Conservation (phyloP, 2,329 filamentous ascomycete genomes). For the Microsporum canis region DNA sequence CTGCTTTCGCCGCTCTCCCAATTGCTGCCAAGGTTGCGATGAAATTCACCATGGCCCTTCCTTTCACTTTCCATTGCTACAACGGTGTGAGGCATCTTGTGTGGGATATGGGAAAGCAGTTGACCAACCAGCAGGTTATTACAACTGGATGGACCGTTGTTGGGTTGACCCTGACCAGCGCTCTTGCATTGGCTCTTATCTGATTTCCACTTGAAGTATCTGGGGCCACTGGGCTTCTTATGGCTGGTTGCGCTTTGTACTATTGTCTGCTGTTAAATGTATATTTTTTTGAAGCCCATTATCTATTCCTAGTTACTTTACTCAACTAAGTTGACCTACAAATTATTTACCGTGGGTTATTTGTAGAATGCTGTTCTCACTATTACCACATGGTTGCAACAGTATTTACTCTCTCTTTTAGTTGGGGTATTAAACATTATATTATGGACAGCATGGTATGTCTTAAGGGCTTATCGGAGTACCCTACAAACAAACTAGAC, state of each 20-base stretch:
- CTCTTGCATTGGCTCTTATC: conserved; percentile 38
- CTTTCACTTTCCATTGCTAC: conserved; percentile 57
- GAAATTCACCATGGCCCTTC: conserved; percentile 50
- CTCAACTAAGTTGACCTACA: background rate
- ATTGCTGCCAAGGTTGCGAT: conserved; percentile 46
- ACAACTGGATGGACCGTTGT: conserved; percentile 54
- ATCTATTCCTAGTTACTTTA: background rate
- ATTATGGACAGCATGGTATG: background rate
- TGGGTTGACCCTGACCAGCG: conserved; percentile 43
- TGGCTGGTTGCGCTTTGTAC: conserved; percentile 6
- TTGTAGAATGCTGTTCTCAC: background rate
- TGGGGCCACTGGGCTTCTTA: background rate
- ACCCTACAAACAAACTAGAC: background rate
- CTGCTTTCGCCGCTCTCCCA: conserved; percentile 52
- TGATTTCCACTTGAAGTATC: conserved; percentile 17
- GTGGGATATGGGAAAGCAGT: conserved; percentile 54
- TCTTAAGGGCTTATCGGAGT: background rate
- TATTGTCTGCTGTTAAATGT: conserved; percentile 8
- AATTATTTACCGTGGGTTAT: background rate
- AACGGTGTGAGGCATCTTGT: conserved; percentile 62
- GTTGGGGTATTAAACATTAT: background rate
- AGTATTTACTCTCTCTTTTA: background rate
- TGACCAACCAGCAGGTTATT: conserved; percentile 54
- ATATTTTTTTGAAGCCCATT: background rate
- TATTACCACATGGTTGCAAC: no score